Evolutionary conservation across 2,329 filamentous ascomycete genomes (phyloP).

Genomic region (Drechmeria coniospora): DNA sequence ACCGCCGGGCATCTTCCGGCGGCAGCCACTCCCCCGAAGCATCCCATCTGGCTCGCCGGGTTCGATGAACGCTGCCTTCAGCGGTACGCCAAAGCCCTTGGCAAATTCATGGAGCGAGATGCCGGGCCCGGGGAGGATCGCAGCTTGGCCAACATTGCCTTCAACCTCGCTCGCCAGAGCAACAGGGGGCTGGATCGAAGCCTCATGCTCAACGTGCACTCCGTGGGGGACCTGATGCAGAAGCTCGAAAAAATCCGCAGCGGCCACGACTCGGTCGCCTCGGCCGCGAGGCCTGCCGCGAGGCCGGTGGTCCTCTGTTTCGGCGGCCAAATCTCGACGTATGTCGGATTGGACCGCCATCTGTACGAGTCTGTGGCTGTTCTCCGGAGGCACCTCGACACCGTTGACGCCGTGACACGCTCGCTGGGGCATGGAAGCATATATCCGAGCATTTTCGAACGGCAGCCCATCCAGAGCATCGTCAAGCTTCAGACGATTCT

Average conservation of each 20-base stretch:
- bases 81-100: background rate
- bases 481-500: slow-evolving; percentile 22
- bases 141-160: slow-evolving; percentile 14
- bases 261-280: too few relatives aligned
- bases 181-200: slow-evolving; percentile 10
- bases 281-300: too few relatives aligned
- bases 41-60: slow-evolving; percentile 3
- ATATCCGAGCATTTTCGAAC: slow-evolving; percentile 16
- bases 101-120: background rate
- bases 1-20: too few relatives aligned
- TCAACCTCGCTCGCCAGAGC: slow-evolving; percentile 14
- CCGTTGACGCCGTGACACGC: slow-evolving; percentile 1
- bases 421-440: slow-evolving; percentile 11
- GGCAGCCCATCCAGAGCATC: slow-evolving; percentile 7
- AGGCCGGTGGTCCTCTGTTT: slow-evolving; percentile 22
- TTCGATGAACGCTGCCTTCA: slow-evolving; percentile 2
- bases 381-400: slow-evolving; percentile 9
- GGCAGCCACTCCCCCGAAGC: background rate
- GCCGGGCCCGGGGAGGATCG: too few relatives aligned
- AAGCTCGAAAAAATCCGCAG: too few relatives aligned
- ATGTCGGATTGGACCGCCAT: slow-evolving; percentile 13
- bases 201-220: slow-evolving; percentile 11
- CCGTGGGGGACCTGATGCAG: slow-evolving; percentile 7
- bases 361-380: slow-evolving; percentile 13
- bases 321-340: slow-evolving; percentile 13